These are phyloP conservation scores for Colletotrichum tropicale DNA, from an alignment of 2,329 filamentous ascomycete species.

Conservation along the genomic window DNA sequence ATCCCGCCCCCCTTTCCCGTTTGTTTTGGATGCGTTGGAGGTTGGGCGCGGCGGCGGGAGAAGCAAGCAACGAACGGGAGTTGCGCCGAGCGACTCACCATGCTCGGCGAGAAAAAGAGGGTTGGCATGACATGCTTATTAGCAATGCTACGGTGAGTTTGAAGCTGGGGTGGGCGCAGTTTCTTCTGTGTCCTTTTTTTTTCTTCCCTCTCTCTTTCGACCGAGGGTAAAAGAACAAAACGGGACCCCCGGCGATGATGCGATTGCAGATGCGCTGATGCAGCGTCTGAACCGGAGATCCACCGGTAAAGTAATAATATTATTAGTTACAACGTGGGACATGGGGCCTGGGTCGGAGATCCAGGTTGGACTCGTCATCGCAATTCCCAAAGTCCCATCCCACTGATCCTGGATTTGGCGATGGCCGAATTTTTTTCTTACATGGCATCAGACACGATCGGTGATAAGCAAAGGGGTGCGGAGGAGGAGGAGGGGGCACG, in stretches of 20 bases:
- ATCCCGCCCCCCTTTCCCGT: not conserved
- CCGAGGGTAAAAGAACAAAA: not conserved
- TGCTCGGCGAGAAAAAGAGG: not conserved
- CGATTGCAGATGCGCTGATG: slow-evolving; percentile 1
- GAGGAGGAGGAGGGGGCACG: not conserved
- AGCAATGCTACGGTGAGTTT: not conserved
- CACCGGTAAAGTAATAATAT: not conserved
- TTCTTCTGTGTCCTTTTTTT: not conserved
- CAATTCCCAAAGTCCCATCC: not conserved
- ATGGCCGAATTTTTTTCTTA: not conserved
- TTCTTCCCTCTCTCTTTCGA: not conserved
- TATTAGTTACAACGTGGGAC: not conserved
- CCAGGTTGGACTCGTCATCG: slow-evolving; percentile 9
- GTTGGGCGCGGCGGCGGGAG: not conserved
- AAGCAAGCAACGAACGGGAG: not conserved
- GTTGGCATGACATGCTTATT: not conserved
- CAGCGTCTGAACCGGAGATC: slow-evolving; percentile 1
- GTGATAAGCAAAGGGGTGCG: not conserved
- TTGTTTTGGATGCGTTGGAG: slow-evolving; percentile 1
- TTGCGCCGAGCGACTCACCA: not conserved
- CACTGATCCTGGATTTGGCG: not conserved
- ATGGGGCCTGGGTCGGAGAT: not conserved
- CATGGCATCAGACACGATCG: not conserved
- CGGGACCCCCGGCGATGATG: slow-evolving; percentile 3
- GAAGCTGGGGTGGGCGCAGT: not conserved